A percentile compares a stretch with the other conserved stretches of the same genome.
These are phyloP conservation scores for Sugiyamaella xylanicola DNA, from an alignment of 1,139 yeast species.

Conservation along the genomic window DNA sequence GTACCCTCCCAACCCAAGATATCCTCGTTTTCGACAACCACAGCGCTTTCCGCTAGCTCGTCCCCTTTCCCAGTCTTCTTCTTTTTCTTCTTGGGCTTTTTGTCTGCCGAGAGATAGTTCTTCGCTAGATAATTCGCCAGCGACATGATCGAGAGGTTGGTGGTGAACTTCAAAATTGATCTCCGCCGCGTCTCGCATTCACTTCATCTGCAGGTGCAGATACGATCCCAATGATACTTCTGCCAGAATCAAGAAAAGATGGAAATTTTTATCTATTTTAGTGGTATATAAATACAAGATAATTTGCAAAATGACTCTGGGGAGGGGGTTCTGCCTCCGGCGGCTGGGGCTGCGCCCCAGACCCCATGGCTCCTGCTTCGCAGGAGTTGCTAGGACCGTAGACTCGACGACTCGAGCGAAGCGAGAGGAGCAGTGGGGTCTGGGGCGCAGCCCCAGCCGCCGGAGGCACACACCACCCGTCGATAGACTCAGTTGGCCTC, in stretches of 20 bases:
- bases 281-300: too few relatives aligned
- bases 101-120: constrained; percentile 45
- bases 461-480: too few relatives aligned
- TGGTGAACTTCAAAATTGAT: not conserved
- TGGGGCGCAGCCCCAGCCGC: not conserved
- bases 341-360: not conserved
- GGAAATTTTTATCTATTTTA: too few relatives aligned
- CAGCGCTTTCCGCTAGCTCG: constrained; percentile 11
- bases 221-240: too few relatives aligned
- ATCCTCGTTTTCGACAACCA: constrained; percentile 33
- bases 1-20: constrained; percentile 32
- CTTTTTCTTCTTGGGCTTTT: constrained; percentile 37
- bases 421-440: not conserved
- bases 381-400: not conserved
- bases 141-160: constrained; percentile 38
- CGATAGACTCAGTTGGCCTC: not conserved
- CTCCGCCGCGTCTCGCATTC: not conserved
- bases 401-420: not conserved
- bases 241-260: too few relatives aligned
- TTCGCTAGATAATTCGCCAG: constrained; percentile 56
- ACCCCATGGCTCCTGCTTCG: not conserved
- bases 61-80: constrained; percentile 35
- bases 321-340: not conserved
- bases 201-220: too few relatives aligned
- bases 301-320: too few relatives aligned